Evolutionary conservation across 768 basidiomycete genomes (phyloP).

Genomic region (Inosperma sp.): DNA sequence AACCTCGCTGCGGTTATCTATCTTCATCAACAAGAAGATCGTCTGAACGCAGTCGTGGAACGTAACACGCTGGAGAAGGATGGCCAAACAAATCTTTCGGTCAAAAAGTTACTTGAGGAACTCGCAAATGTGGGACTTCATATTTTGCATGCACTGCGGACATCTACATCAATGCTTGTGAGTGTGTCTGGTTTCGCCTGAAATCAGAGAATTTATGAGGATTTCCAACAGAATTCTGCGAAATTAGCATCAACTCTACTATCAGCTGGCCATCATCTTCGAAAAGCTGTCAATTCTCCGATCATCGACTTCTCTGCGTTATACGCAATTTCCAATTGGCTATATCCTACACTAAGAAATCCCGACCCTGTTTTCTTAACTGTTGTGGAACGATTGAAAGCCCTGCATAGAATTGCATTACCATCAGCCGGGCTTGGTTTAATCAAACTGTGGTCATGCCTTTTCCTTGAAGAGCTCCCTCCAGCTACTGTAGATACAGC

Average conservation of each 20-base stretch:
- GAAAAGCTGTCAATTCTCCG: conserved; percentile 32
- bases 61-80: not conserved
- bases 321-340: conserved; percentile 53
- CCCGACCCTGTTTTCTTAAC: conserved; percentile 29
- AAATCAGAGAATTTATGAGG: not conserved
- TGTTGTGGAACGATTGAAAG: conserved; percentile 30
- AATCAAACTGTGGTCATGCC: conserved; percentile 61
- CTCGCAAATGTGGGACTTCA: not conserved
- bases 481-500: conserved; percentile 6
- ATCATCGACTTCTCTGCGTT: conserved; percentile 64
- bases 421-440: conserved; percentile 71
- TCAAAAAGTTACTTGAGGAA: not conserved
- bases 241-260: conserved; percentile 32
- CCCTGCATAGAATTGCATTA: conserved; percentile 47
- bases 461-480: conserved; percentile 30
- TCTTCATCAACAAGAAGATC: conserved; percentile 30
- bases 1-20: conserved; percentile 40
- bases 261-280: conserved; percentile 39
- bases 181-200: not conserved
- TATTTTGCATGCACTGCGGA: not conserved
- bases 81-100: not conserved
- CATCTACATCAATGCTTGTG: not conserved
- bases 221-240: not conserved
- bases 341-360: conserved; percentile 39
- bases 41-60: not conserved